phyloP scores from a whole-genome alignment of 176 grass and related monocot genomes.

The Triticum aestivum region IWGSC_CS_RefSeq_v2.1 NC_057798.1:680743767-680744266 shows the following conservation, averaged over 20 bases:
- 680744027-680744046: not conserved
- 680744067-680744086: not conserved
- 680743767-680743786: no score
- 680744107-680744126: not conserved
- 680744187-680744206: not conserved
- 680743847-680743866: not conserved
- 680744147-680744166: not conserved
- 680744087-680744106: not conserved
- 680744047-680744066: not conserved
- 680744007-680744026: conserved; percentile 24
- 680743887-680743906: not conserved
- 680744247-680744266: conserved; percentile 42
- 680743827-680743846: not conserved
- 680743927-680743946: not conserved
- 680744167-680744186: conserved; percentile 51
- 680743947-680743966: not conserved
- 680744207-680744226: conserved; percentile 35
- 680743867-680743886: conserved; percentile 7
- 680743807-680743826: not conserved
- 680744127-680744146: no score
- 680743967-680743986: not conserved
- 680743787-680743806: not conserved
- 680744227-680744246: conserved; percentile 57
- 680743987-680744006: not conserved
- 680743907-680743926: not conserved